Evolutionary conservation across 2,329 filamentous ascomycete genomes (phyloP).

Genomic region (Paraphoma sp.): DNA sequence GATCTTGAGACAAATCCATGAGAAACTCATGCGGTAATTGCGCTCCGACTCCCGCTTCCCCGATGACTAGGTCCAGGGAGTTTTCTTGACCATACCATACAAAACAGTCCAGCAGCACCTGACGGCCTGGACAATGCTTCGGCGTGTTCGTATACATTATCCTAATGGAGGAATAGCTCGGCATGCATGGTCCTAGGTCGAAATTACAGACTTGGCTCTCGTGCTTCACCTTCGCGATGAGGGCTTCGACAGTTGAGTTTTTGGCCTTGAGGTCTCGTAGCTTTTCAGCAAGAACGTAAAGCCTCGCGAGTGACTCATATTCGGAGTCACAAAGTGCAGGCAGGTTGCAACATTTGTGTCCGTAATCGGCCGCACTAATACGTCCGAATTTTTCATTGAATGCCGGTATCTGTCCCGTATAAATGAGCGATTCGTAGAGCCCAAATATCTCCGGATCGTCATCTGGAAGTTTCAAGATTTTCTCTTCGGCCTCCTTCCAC

Average conservation of each 20-base stretch:
- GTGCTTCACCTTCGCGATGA: neutral
- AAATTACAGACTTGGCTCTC: too few species aligned
- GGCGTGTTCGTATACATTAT: neutral
- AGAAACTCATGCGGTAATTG: too few species aligned
- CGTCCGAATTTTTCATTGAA: neutral
- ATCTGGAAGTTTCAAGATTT: conserved; percentile 9
- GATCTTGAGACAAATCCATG: too few species aligned
- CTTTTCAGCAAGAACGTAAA: conserved; percentile 25
- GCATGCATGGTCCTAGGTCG: too few species aligned
- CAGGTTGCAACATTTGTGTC: neutral
- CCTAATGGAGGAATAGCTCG: neutral
- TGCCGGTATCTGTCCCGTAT: conserved; percentile 10
- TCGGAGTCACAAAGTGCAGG: neutral
- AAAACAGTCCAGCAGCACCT: neutral
- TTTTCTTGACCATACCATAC: neutral
- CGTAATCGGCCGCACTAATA: neutral
- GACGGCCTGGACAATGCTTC: neutral
- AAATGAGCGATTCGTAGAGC: conserved; percentile 14
- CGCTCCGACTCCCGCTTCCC: too few species aligned
- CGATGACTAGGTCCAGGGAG: too few species aligned
- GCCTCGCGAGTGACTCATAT: neutral
- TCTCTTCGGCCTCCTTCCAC: neutral
- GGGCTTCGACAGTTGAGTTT: neutral
- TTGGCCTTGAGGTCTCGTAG: neutral
- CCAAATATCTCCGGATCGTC: conserved; percentile 13